A percentile compares a stretch with the other conserved stretches of the same genome.
Evolutionary conservation across 73 alveolate genomes (phyloP).

Genomic region (Paramecium bursaria): DNA sequence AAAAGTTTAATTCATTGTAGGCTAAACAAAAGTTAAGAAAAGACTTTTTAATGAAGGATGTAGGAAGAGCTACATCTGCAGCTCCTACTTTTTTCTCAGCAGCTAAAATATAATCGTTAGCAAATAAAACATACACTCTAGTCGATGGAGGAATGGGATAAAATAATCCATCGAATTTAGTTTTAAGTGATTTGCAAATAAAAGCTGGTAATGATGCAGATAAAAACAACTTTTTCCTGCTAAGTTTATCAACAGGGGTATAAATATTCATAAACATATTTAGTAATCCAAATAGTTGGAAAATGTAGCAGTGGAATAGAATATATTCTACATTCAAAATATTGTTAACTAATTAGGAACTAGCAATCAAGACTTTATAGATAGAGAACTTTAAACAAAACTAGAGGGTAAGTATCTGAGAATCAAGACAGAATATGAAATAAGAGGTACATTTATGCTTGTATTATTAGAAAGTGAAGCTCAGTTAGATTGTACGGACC

Average conservation of each 20-base stretch:
- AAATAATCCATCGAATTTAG: conserved; percentile 64
- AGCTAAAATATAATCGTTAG: conserved; percentile 59
- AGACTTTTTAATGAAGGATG: conserved; percentile 67
- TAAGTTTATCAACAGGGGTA: conserved; percentile 64
- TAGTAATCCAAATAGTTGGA: conserved; percentile 9
- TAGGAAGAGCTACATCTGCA: conserved; percentile 67
- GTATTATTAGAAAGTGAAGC: conserved; percentile 39
- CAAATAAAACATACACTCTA: conserved; percentile 40
- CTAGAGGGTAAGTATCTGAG: conserved; percentile 58
- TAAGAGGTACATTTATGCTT: background rate
- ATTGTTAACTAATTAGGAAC: conserved; percentile 63
- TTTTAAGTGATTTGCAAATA: conserved; percentile 53
- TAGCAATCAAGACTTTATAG: conserved; percentile 63
- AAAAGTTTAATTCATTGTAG: conserved; percentile 52
- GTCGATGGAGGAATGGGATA: conserved; percentile 68
- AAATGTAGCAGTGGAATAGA: conserved; percentile 18
- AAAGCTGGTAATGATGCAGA: conserved; percentile 52
- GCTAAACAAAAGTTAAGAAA: conserved; percentile 50
- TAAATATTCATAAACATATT: no score
- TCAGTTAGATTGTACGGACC: conserved; percentile 64
- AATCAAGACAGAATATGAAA: conserved; percentile 48
- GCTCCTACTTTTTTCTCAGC: conserved; percentile 70
- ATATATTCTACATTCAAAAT: conserved; percentile 43
- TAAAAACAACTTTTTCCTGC: conserved; percentile 57
- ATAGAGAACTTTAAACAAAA: conserved; percentile 42